Percentiles rank a stretch among this genome's conserved stretches.
Evolutionary conservation across 176 grass and related monocot species (phyloP).

Genomic region (Dactylis glomerata): DNA sequence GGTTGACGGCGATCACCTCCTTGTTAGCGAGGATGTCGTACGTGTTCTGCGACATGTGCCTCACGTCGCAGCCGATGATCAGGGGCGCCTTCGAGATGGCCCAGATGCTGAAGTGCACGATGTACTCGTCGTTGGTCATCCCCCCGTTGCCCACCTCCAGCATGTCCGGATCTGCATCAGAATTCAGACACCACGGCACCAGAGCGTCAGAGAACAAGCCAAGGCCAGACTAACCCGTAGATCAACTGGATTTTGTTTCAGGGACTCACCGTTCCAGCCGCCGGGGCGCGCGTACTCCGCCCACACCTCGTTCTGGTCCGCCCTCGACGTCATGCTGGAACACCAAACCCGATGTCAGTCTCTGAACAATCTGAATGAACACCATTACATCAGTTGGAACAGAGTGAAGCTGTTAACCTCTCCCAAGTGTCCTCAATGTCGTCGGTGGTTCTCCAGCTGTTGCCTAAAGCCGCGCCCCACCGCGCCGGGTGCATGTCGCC

Average conservation of each 20-base stretch:
- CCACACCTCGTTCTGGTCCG: conserved; percentile 91
- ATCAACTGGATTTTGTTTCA: background rate
- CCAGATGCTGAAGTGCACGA: conserved; percentile 89
- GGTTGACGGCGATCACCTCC: conserved; percentile 93
- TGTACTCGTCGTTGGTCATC: conserved; percentile 72
- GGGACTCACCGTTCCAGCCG: conserved; percentile 74
- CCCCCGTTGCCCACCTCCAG: conserved; percentile 92
- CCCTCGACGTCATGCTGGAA: conserved; percentile 70
- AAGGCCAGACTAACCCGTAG: background rate
- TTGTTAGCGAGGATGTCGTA: conserved; percentile 69
- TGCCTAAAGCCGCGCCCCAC: conserved; percentile 73
- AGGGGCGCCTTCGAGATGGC: conserved; percentile 94
- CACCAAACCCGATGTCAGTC: background rate
- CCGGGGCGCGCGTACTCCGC: conserved; percentile 79
- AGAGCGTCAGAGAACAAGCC: background rate
- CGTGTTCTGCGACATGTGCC: conserved; percentile 67
- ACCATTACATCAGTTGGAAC: background rate
- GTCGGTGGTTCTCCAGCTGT: conserved; percentile 89
- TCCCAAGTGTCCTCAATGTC: conserved; percentile 84
- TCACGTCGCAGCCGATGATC: conserved; percentile 84
- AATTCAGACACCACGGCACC: background rate
- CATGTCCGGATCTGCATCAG: conserved; percentile 75
- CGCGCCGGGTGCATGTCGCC: conserved; percentile 90
- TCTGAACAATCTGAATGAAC: background rate
- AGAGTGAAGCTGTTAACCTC: conserved; percentile 28